Base-by-base conservation (phyloP, 306 rosid species). In the Rosa lucieae region DNA sequence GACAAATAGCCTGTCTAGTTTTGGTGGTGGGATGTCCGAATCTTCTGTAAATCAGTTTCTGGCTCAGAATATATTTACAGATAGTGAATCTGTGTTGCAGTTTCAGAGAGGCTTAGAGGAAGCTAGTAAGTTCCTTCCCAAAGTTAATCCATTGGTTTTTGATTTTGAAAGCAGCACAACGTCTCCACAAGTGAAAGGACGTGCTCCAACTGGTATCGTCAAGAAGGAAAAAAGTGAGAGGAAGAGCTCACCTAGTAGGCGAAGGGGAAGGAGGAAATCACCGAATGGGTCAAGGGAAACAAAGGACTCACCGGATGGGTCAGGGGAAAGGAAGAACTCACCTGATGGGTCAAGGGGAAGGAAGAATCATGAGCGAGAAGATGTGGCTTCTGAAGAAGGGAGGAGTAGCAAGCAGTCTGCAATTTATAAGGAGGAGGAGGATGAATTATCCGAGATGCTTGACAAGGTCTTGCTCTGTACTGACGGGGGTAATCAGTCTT, bases 121-220 rank as follows among this genome's bases (percentile, higher is more conserved):
- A 81, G 98, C 97, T 53, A 93, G 95, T 18, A 91, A 90, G 84
- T 93, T 93, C 89, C 97, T 93, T 81, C 97, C 97, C 3, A 87
- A 73, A 66, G 70, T 70, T 10, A 68, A 76, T 80, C 88, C 82
- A 76, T 78, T 91, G 61, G 55, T 79, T 59, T 70, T 88, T 75
- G 87, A 89, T 71, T 67, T 89, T 32, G 87, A 87, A 42, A 86
- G 81, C 72, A 48, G 29, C 49, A 6, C 39, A 0, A 55, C 51
- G 35, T 46, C 82, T 44, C 76, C 78, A n/a, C 78, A 81, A 70
- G 18, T 79, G 48, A 83, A 83, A 53, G 73, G 72, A 51, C 73
- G 4, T 61, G 73, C 70, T 39, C 79, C 79, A 20, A 67, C 71
- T 67, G 77, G 20, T 49, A 52, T 13, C 3, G 74, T 77, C 29